Evolutionary conservation across 495 filamentous ascomycete species (phyloP), one percentile per base, ranked within the genome.

Genomic region (Articulospora tetracladia): DNA sequence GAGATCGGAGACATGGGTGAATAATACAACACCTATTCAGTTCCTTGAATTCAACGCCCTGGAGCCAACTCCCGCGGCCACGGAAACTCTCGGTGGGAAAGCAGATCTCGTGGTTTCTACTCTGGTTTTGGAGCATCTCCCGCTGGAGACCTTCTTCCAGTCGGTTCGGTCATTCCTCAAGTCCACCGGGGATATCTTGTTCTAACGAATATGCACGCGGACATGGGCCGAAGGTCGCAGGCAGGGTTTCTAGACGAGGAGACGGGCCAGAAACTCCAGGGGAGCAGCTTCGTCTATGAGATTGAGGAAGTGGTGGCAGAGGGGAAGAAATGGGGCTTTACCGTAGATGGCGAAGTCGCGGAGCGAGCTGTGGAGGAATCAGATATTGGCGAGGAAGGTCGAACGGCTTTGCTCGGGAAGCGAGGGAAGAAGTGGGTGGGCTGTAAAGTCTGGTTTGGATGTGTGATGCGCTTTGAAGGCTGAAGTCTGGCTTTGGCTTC

Each of bases 131-230:
- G 88, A 92, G 68, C 88, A 90, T 65, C 72, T 90, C 20, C 83
- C 86, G 0, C 68, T 87, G 1, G 41, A 66, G 11, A 62, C 44
- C 13, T 90, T 86, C 70, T 92, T 91, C 68, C 55, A 61, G 23
- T 75, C 76, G 1, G 75, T 81, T 0, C 64, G 75, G 12, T 60
- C 65, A 20, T 70, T 88, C 17, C 23, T 68, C 3, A 68, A 61
- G 39, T 23, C 55, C 15, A 64, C 73, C 0, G 82, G 81, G 84
- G 80, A 6, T 74, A 81, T 61, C 65, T 87, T 7, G 72, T 89
- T 32, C 58, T 90, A 4, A 90, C 87, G 3, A 90, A 89, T 68
- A 91, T 91, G 88, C 88, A 91, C 66, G 72, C 77, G 7, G 81
- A 87, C 17, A 89, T 90, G 86, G 87, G 86, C 2, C 57, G 63